A percentile compares a stretch with the other conserved stretches of the same genome.
Conservation (phyloP, 306 rosid genomes). For the Styphnolobium japonicum region DNA sequence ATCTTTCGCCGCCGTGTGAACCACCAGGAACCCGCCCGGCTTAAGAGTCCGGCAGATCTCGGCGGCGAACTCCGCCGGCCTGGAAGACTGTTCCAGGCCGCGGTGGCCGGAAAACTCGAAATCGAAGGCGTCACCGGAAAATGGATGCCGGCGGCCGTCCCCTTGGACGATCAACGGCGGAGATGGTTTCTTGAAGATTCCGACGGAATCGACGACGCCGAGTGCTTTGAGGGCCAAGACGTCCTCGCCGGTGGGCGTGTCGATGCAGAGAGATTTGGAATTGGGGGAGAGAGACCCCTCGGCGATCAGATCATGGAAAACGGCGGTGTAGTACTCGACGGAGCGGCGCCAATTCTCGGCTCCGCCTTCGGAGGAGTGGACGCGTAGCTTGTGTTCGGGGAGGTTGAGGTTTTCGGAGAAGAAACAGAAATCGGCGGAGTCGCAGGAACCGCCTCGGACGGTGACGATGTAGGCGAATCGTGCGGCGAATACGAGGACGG, state of each 20-base stretch:
- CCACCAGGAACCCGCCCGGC: conserved; percentile 44
- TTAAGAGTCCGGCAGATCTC: conserved; percentile 49
- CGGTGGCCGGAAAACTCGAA: conserved; percentile 46
- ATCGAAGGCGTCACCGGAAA: conserved; percentile 29
- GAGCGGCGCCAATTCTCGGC: conserved; percentile 36
- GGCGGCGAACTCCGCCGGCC: conserved; percentile 31
- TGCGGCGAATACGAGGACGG: conserved; percentile 37
- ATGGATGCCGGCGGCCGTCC: conserved; percentile 30
- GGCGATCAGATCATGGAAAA: conserved; percentile 46
- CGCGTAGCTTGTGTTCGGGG: neutral
- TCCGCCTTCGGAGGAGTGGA: neutral
- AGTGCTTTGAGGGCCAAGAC: conserved; percentile 42
- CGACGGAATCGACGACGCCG: conserved; percentile 38
- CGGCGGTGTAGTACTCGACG: conserved; percentile 42
- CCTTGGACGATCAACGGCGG: conserved; percentile 40
- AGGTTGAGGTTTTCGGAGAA: conserved; percentile 20
- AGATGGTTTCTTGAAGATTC: conserved; percentile 41
- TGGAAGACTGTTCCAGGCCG: conserved; percentile 11
- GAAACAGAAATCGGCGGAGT: conserved; percentile 45
- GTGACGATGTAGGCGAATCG: conserved; percentile 50
- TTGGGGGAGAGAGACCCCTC: conserved; percentile 41
- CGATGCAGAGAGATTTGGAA: conserved; percentile 46
- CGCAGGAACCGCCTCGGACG: conserved; percentile 40
- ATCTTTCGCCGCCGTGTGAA: conserved; percentile 47
- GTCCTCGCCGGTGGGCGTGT: conserved; percentile 42